Evolutionary conservation across 2,329 filamentous ascomycete species (phyloP).

Genomic region (Aureobasidium sp.): DNA sequence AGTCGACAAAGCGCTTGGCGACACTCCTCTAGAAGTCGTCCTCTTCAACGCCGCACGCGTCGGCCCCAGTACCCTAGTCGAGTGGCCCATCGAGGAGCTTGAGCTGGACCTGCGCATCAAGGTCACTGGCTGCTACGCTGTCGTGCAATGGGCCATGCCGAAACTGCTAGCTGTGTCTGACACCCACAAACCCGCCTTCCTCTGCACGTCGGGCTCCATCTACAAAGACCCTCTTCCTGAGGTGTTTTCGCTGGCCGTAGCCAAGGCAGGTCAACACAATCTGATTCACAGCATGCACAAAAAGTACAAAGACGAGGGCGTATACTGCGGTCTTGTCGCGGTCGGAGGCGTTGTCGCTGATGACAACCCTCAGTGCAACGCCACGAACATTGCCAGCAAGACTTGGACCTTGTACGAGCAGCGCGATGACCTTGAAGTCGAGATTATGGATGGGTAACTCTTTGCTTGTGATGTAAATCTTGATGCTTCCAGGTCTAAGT

Average conservation of each 20-base stretch:
- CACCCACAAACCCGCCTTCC: slow-evolving; percentile 19
- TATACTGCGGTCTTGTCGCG: slow-evolving; percentile 44
- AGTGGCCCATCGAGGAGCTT: slow-evolving; percentile 39
- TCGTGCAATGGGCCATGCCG: slow-evolving; percentile 44
- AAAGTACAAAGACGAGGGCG: slow-evolving; percentile 34
- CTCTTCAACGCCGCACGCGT: slow-evolving; percentile 50
- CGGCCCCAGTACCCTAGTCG: slow-evolving; percentile 36
- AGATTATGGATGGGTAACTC: slow-evolving; percentile 8
- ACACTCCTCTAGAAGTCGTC: slow-evolving; percentile 38
- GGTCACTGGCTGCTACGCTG: slow-evolving; percentile 42
- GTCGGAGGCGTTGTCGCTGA: slow-evolving; percentile 33
- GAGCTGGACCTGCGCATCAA: slow-evolving; percentile 46
- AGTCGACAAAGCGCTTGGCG: slow-evolving; percentile 34
- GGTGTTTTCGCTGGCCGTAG: slow-evolving; percentile 44
- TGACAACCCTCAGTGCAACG: slow-evolving; percentile 29
- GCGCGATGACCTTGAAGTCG: slow-evolving; percentile 36
- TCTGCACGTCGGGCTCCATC: slow-evolving; percentile 32
- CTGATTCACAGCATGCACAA: slow-evolving; percentile 40
- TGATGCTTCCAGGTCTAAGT: too few relatives aligned
- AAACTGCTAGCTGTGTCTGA: slow-evolving; percentile 28
- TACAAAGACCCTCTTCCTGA: slow-evolving; percentile 42
- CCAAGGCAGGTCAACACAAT: slow-evolving; percentile 47
- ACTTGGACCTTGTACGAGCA: slow-evolving; percentile 40
- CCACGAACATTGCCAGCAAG: slow-evolving; percentile 40
- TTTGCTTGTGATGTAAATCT: too few relatives aligned